phyloP scores from a whole-genome alignment of 768 basidiomycete species.

The Xerocomus spinulosus region DNA sequence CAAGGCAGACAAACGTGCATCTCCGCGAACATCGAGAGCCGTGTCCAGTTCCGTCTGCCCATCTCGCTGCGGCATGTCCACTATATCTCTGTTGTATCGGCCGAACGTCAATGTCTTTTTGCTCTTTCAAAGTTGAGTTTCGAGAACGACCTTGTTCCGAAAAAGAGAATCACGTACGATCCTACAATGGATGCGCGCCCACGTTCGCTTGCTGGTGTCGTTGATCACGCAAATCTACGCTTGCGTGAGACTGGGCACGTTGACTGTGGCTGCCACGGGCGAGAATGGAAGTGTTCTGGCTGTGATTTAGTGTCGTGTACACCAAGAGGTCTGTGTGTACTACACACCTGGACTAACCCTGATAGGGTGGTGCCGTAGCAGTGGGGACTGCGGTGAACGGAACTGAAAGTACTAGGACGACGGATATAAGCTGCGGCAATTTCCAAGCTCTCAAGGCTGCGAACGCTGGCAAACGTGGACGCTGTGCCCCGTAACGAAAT shows the following conservation, averaged over 20 bases:
- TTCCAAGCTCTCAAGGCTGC: constrained; percentile 11
- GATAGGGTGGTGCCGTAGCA: no score
- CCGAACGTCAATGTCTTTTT: no score
- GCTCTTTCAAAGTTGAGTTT: neutral
- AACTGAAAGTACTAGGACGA: constrained; percentile 13
- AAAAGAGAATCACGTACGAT: neutral
- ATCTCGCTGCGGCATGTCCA: no score
- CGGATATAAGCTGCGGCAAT: constrained; percentile 21
- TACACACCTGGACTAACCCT: no score
- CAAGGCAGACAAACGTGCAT: constrained; percentile 21
- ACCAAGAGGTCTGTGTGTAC: no score
- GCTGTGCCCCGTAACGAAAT: constrained; percentile 9
- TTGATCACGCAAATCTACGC: no score
- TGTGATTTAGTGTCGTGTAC: no score
- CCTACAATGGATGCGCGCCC: neutral
- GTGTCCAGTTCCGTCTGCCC: neutral
- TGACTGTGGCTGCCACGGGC: no score
- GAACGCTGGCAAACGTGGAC: neutral
- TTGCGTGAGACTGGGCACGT: no score
- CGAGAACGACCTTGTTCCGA: constrained; percentile 1
- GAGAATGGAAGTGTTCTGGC: no score
- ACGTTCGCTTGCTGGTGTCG: neutral
- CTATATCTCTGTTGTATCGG: no score
- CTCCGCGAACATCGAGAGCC: constrained; percentile 15
- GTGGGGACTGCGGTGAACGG: constrained; percentile 10